phyloP scores from a whole-genome alignment of 2,329 filamentous ascomycete species.

The Colletotrichum spaethianum region DNA sequence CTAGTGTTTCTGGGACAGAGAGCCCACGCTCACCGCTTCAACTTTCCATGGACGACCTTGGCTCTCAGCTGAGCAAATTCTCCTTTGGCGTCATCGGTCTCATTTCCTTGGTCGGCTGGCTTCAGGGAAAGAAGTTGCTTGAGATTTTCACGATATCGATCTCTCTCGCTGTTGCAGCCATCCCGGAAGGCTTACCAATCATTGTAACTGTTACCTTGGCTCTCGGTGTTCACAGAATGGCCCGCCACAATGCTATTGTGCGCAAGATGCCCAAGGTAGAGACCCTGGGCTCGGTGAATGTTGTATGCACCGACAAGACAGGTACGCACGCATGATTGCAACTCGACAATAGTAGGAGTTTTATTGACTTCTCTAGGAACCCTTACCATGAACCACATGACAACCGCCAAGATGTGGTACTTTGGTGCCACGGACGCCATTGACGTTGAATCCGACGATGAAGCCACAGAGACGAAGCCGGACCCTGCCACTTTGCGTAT shows the following conservation, averaged over 20 bases:
- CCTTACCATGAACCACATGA: constrained; percentile 98
- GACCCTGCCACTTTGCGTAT: constrained; percentile 85
- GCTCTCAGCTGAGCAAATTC: constrained; percentile 95
- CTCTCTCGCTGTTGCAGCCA: constrained; percentile 94
- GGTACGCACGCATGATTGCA: constrained; percentile 60
- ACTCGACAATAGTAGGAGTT: neutral
- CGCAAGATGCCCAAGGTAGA: constrained; percentile 96
- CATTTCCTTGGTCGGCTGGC: constrained; percentile 90
- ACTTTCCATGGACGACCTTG: constrained; percentile 96
- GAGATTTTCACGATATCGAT: constrained; percentile 99
- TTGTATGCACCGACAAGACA: constrained; percentile 99
- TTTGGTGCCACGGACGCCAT: constrained; percentile 76
- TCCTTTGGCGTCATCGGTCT: constrained; percentile 95
- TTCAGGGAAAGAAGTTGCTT: constrained; percentile 89
- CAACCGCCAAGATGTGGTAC: constrained; percentile 95
- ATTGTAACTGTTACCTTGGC: constrained; percentile 98
- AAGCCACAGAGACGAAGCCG: constrained; percentile 69
- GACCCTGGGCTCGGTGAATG: constrained; percentile 97
- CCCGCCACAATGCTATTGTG: constrained; percentile 93
- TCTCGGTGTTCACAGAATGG: constrained; percentile 96
- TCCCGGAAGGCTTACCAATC: constrained; percentile 95
- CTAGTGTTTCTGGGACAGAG: constrained; percentile 94
- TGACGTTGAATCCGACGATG: constrained; percentile 68
- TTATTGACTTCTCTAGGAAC: constrained; percentile 71
- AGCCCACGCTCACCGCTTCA: constrained; percentile 95